Base-by-base conservation (phyloP, 73 alveolate species). In the Paramecium octaurelia region DNA sequence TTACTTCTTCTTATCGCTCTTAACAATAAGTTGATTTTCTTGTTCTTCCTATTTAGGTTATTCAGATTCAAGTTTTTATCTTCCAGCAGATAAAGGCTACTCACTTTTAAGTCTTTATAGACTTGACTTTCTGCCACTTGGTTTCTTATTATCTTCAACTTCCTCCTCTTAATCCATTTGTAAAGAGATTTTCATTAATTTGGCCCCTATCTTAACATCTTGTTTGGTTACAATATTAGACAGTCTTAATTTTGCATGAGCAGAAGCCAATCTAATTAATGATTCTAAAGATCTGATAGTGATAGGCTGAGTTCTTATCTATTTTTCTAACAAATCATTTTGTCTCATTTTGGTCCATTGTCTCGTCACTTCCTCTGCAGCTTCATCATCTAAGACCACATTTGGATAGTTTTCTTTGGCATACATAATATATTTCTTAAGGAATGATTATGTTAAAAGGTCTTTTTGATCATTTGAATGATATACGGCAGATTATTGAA, bases 211-310 rank as follows among this genome's bases (percentile, higher is more conserved):
- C 54, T 96, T 96, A 54, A 97, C 91, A 84, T 98, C 99, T 43
- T 64, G 71, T 27, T 88, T 92, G 21, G 97, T 96, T 21, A 98
- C 96, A 16, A 58, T 83, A 54, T 76, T 46, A 40, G 98, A 86
- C 58, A 97, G 71, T 85, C 99, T 96, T 8, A 98, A 95, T 88
- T 97, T 98, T 10, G 99, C 99, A 93, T 95, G 98, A 23, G 99
- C 99, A 54, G 99, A 96, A 8, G 99, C 93, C 71, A 98, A 92
- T 92, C 99, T 91, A 58, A 98, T 98, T 88, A 98, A 60, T 21
- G 99, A 96, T 94, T 98, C 99, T n/a, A 97, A 95, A 0, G 99
- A 96, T 97, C 99, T 97, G 27, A 96, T 98, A 34, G 99, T 98
- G 48, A 98, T 94, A 12, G 99, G 99, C 46, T 96, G 91, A 54